Percentiles rank a stretch among this genome's conserved stretches.
These are phyloP conservation scores for Colletotrichum falcatum DNA, from an alignment of 2,329 filamentous ascomycete genomes.

Conservation along the genomic window DNA sequence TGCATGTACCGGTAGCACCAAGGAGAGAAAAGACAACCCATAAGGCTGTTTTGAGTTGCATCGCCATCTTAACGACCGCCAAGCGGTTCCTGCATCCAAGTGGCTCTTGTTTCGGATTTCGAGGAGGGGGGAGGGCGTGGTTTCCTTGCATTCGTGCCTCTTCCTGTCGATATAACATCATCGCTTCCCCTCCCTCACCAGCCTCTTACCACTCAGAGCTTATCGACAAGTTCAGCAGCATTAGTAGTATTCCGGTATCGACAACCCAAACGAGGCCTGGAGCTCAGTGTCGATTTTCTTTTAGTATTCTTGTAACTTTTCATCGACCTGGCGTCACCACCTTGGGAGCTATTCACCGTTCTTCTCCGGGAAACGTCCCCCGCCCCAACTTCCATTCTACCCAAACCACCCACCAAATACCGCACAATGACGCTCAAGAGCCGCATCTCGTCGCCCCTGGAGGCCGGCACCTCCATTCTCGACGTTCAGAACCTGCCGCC, in stretches of 20 bases:
- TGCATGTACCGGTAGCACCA: background rate
- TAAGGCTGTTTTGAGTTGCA: conserved; percentile 40
- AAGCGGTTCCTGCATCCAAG: conserved; percentile 28
- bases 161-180: conserved; percentile 32
- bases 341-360: background rate
- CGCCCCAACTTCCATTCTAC: conserved; percentile 27
- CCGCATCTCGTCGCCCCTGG: conserved; percentile 71
- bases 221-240: conserved; percentile 22
- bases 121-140: background rate
- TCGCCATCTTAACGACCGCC: conserved; percentile 5
- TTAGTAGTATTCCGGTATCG: conserved; percentile 23
- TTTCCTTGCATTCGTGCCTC: background rate
- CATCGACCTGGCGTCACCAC: conserved; percentile 18
- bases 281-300: conserved; percentile 20
- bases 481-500: conserved; percentile 68
- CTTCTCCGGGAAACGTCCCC: background rate
- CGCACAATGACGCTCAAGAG: conserved; percentile 62
- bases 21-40: conserved; percentile 5
- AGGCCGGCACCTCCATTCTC: conserved; percentile 70
- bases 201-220: background rate
- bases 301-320: conserved; percentile 8
- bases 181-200: background rate
- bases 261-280: conserved; percentile 26
- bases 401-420: conserved; percentile 41
- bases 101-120: conserved; percentile 37